Evolutionary conservation across 306 rosid species (phyloP).

Genomic region (Arachis stenosperma): DNA sequence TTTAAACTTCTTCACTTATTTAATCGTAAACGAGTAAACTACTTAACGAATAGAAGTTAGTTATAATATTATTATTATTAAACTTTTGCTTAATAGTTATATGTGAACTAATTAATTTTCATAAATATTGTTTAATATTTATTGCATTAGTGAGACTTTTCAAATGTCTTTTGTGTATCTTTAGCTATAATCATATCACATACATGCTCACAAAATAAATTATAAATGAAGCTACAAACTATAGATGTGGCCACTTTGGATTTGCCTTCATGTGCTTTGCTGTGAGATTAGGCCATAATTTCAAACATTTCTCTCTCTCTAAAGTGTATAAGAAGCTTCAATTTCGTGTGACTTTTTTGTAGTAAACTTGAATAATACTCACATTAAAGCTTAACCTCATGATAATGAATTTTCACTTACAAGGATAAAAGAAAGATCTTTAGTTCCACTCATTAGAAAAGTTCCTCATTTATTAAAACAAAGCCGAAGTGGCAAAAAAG

Average conservation of each 20-base stretch:
- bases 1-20: too few species aligned
- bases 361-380: slow-evolving; percentile 42
- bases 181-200: neutral
- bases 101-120: too few species aligned
- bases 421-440: slow-evolving; percentile 39
- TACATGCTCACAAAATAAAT: slow-evolving; percentile 4
- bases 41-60: too few species aligned
- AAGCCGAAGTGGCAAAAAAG: slow-evolving; percentile 4
- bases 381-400: slow-evolving; percentile 33
- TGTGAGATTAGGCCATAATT: slow-evolving; percentile 8
- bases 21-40: too few species aligned
- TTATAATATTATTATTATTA: too few species aligned
- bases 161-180: neutral
- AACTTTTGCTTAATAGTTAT: too few species aligned
- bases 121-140: neutral
- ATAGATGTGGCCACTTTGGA: slow-evolving; percentile 13
- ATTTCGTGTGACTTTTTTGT: slow-evolving; percentile 23
- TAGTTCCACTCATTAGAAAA: slow-evolving; percentile 47
- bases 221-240: neutral
- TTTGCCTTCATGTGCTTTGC: slow-evolving; percentile 32
- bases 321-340: too few species aligned
- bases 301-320: neutral
- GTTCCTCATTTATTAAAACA: neutral
- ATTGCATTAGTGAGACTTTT: neutral
- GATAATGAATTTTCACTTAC: slow-evolving; percentile 49